Percentiles rank a stretch among this genome's conserved stretches.
Evolutionary conservation across 257 asterid genomes (phyloP).

Genomic region (Galeopsis tetrahit): DNA sequence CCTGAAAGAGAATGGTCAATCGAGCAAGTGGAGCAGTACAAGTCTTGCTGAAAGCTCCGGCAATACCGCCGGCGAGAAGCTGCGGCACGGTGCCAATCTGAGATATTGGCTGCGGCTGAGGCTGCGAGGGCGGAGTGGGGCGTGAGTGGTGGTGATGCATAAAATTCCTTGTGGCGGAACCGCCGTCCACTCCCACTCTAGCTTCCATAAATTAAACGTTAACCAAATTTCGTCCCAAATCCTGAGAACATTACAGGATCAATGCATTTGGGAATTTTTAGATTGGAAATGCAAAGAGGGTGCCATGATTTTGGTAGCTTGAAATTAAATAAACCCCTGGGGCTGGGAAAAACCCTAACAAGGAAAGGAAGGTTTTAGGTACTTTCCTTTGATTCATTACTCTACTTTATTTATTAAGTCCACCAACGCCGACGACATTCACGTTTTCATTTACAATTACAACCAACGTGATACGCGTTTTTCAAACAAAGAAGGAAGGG

Average conservation of each 20-base stretch:
- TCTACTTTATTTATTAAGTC: slow-evolving; percentile 5
- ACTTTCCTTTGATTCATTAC: slow-evolving; percentile 32
- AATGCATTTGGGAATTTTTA: not conserved
- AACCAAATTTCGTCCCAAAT: slow-evolving; percentile 20
- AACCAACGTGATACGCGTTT: not conserved
- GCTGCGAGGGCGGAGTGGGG: slow-evolving; percentile 27
- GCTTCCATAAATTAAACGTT: slow-evolving; percentile 65
- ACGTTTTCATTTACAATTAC: not conserved
- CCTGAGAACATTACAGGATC: slow-evolving; percentile 5
- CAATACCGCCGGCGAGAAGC: slow-evolving; percentile 94
- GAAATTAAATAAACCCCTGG: slow-evolving; percentile 38
- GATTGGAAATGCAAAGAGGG: not conserved
- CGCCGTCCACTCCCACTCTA: slow-evolving; percentile 82
- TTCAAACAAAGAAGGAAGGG: not conserved
- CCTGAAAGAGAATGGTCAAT: slow-evolving; percentile 95
- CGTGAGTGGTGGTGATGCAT: slow-evolving; percentile 54
- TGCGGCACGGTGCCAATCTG: slow-evolving; percentile 88
- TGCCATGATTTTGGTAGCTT: not conserved
- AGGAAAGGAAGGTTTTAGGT: slow-evolving; percentile 3
- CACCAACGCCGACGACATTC: not conserved
- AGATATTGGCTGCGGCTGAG: slow-evolving; percentile 44
- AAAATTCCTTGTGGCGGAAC: slow-evolving; percentile 66
- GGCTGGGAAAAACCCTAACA: slow-evolving; percentile 47
- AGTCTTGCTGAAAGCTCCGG: slow-evolving; percentile 96
- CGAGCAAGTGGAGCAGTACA: slow-evolving; percentile 96